Evolutionary conservation across 257 asterid species (phyloP).

Genomic region (Dorcoceras hygrometricum): DNA sequence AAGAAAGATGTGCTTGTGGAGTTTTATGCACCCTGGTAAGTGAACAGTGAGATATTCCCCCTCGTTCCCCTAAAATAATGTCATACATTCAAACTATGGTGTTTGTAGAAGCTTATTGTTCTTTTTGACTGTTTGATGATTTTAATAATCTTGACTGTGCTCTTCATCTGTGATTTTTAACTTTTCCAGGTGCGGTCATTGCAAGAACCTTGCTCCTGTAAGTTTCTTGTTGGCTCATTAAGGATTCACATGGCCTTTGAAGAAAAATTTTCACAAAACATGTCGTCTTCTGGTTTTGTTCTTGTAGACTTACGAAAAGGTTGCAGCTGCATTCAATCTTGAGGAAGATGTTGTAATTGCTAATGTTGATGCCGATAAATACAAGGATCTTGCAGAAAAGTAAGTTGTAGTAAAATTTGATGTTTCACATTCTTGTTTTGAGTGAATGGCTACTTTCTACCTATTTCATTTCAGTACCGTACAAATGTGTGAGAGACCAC

Average conservation of each 20-base stretch:
- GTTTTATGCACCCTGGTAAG: slow-evolving; percentile 97
- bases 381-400: slow-evolving; percentile 84
- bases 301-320: slow-evolving; percentile 75
- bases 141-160: slow-evolving; percentile 11
- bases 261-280: slow-evolving; percentile 11
- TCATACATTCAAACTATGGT: slow-evolving; percentile 6
- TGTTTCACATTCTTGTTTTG: slow-evolving; percentile 4
- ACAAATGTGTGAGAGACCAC: neutral
- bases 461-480: slow-evolving; percentile 9
- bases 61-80: slow-evolving; percentile 6
- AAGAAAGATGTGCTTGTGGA: slow-evolving; percentile 83
- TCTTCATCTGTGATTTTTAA: slow-evolving; percentile 26
- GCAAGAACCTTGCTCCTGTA: slow-evolving; percentile 90
- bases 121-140: neutral
- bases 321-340: slow-evolving; percentile 68
- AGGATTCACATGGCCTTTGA: slow-evolving; percentile 19
- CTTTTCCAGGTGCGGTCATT: slow-evolving; percentile 90
- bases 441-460: neutral
- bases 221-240: slow-evolving; percentile 37
- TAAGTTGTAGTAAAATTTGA: slow-evolving; percentile 34
- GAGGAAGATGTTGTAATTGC: slow-evolving; percentile 88
- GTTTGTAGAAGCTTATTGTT: slow-evolving; percentile 5
- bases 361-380: slow-evolving; percentile 79
- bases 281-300: slow-evolving; percentile 19
- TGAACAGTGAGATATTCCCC: neutral